A percentile compares a stretch with the other conserved stretches of the same genome.
Conservation (phyloP, 2,329 filamentous ascomycete species). For the Metarhizium brunneum region DNA sequence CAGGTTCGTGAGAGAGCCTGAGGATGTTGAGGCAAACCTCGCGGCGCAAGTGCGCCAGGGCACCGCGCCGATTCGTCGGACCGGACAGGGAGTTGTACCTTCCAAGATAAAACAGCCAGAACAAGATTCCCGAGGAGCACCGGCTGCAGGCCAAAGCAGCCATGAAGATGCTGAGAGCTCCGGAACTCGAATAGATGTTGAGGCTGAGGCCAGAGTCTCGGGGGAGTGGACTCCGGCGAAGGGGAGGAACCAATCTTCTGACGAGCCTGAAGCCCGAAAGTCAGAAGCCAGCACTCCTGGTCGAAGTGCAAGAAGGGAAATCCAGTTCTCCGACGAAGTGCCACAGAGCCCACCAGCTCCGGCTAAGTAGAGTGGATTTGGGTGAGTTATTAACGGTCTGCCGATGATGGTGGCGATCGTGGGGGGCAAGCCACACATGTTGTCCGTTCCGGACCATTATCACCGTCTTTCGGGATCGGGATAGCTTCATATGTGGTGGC, state of each 20-base stretch:
- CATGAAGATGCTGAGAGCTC: neutral
- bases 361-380: neutral
- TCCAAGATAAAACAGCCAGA: neutral
- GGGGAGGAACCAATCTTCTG: neutral
- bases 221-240: neutral
- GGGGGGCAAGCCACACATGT: neutral
- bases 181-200: neutral
- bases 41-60: neutral
- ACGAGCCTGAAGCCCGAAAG: neutral
- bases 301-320: slow-evolving; percentile 3
- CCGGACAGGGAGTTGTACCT: neutral
- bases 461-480: neutral
- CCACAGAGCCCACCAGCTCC: neutral
- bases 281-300: neutral
- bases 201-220: neutral
- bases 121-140: neutral
- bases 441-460: neutral
- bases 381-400: neutral
- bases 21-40: neutral
- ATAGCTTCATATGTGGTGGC: neutral
- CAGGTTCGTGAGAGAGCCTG: neutral
- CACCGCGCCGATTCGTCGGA: neutral
- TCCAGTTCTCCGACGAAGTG: slow-evolving; percentile 6
- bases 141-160: neutral
- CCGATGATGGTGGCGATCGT: neutral